These are phyloP conservation scores for Metschnikowia shivogae DNA, from an alignment of 805 yeast species.

Conservation along the genomic window DNA sequence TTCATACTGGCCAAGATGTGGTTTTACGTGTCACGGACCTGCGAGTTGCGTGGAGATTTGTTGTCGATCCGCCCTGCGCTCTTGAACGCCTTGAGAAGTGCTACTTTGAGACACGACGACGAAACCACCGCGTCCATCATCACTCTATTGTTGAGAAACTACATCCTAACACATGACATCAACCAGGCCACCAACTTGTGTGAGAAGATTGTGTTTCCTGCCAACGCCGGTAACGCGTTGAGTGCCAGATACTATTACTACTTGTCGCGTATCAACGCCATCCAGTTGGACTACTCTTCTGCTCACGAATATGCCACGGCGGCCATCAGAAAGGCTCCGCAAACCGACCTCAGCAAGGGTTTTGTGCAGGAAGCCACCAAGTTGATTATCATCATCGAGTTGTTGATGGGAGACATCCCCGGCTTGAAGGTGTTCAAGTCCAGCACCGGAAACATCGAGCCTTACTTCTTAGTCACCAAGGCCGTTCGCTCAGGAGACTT, in stretches of 20 bases:
- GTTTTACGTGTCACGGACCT: slow-evolving; percentile 78
- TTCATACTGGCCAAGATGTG: slow-evolving; percentile 84
- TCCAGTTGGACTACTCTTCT: slow-evolving; percentile 86
- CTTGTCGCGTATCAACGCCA: slow-evolving; percentile 82
- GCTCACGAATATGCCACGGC: slow-evolving; percentile 88
- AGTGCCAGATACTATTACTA: slow-evolving; percentile 91
- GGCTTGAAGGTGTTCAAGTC: slow-evolving; percentile 78
- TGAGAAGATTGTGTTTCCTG: slow-evolving; percentile 85
- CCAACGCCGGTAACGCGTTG: slow-evolving; percentile 76
- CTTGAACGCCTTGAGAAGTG: slow-evolving; percentile 74
- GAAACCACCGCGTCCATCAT: slow-evolving; percentile 88
- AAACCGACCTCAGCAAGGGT: slow-evolving; percentile 77
- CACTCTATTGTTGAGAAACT: slow-evolving; percentile 80
- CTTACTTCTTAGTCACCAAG: slow-evolving; percentile 81
- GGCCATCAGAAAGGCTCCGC: slow-evolving; percentile 97
- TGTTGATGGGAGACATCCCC: slow-evolving; percentile 95
- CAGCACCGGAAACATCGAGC: slow-evolving; percentile 47
- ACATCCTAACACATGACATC: slow-evolving; percentile 72
- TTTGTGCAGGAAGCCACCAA: slow-evolving; percentile 88
- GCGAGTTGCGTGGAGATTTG: slow-evolving; percentile 56
- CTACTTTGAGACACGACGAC: slow-evolving; percentile 85
- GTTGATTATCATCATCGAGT: slow-evolving; percentile 80
- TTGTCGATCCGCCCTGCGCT: slow-evolving; percentile 64
- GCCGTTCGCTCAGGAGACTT: slow-evolving; percentile 94
- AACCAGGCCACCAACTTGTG: slow-evolving; percentile 86